Base-by-base conservation (phyloP, 73 alveolate species). In the Breviolum minutum region DNA sequence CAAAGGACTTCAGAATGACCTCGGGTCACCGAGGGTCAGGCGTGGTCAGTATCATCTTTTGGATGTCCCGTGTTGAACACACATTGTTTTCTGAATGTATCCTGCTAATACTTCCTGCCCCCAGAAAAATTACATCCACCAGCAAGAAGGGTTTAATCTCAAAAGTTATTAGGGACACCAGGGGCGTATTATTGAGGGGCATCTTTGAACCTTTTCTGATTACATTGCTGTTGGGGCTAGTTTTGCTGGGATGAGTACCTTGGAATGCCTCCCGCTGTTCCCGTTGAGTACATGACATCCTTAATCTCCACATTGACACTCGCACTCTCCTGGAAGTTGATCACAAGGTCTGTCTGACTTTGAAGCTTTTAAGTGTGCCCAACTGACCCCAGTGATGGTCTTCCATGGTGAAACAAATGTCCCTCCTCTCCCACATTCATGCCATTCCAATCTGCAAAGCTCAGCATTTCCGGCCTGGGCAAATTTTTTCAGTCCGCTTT, bases 401-500 rank as follows among this genome's bases (percentile, higher is more conserved):
- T 40, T 40, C 54, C 54, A 40, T 40, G 54, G 54, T 40, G 54
- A n/a, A n/a, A n/a, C n/a, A n/a, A n/a, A 40, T 68, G 77, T 22
- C 24, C 24, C 48, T 83, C 92, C 92, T 83, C 98, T 63, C 73
- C 98, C 26, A 92, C 90, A 16, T 92, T 76, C 76, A 92, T 32
- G 19, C 98, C 98, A 27, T 92, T 92, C 98, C 98, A 92, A n/a
- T 73, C 98, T 6, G 60, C 80, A n/a, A 73, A 92, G 90, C 98
- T 92, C 68, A 92, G 48, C 89, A 92, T 61, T 40, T 73, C 98
- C 16, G 98, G 98, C 98, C 98, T 92, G 54, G 81, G 81, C 30
- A 1, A 71, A 17, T 71, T 71, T 40, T 40, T 40, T 3, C 54
- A 0, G 54, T 40, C 54, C 0, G 54, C 54, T 40, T 40, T 40